phyloP scores from a whole-genome alignment of 2,329 filamentous ascomycete genomes.

The Acrocalymma vagum region DNA sequence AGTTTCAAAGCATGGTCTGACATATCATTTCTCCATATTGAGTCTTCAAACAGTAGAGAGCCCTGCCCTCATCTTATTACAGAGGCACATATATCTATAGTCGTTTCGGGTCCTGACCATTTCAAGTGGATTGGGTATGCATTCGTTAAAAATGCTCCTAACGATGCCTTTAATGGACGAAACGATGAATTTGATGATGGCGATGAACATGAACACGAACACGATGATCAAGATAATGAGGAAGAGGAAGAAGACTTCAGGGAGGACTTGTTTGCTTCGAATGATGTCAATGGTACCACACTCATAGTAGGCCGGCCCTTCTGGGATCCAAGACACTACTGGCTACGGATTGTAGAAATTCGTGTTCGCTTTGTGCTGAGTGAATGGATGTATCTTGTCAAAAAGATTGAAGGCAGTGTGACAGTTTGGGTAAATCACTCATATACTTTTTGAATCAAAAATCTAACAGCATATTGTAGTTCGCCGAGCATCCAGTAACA shows the following conservation, averaged over 20 bases:
- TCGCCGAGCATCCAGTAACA: neutral
- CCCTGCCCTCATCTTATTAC: no score
- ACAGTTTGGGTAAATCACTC: neutral
- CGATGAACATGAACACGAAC: slow-evolving; percentile 1
- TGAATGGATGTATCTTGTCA: slow-evolving; percentile 1
- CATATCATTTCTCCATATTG: slow-evolving; percentile 4
- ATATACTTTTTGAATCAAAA: neutral
- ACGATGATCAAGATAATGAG: neutral
- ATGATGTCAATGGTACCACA: neutral
- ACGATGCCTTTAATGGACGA: no score
- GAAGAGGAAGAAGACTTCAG: neutral
- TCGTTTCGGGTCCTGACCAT: neutral
- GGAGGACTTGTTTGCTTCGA: neutral
- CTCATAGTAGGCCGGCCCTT: slow-evolving; percentile 1
- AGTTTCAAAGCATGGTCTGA: slow-evolving; percentile 1
- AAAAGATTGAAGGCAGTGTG: neutral
- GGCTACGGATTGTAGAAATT: neutral
- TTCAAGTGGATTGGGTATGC: neutral
- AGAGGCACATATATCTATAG: no score
- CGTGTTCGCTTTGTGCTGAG: neutral
- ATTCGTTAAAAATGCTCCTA: neutral
- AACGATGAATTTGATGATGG: slow-evolving; percentile 1
- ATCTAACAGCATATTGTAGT: neutral
- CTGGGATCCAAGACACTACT: slow-evolving; percentile 6
- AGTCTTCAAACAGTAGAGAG: no score